A percentile compares a stretch with the other conserved stretches of the same genome.
Conservation (phyloP, 2,329 filamentous ascomycete genomes). For the Xylaria multiplex region DNA sequence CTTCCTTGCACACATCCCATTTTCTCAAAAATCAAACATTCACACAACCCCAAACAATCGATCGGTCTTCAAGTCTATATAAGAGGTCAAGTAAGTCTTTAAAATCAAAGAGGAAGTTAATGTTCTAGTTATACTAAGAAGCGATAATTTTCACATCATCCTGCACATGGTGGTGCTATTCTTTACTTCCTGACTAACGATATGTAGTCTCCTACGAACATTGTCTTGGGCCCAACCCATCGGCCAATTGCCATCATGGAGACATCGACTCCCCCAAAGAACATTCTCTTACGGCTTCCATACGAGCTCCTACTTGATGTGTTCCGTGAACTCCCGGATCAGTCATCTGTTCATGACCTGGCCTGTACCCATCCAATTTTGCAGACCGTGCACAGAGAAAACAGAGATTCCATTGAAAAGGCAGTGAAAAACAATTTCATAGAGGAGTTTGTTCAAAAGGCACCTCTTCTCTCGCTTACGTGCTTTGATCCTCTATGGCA, state of each 20-base stretch:
- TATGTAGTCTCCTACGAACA: background rate
- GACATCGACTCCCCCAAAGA: background rate
- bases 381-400: background rate
- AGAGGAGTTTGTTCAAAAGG: background rate
- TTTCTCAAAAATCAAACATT: too few relatives aligned
- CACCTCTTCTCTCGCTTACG: too few relatives aligned
- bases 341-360: background rate
- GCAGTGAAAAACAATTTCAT: background rate
- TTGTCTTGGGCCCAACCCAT: background rate
- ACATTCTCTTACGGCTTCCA: background rate
- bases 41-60: too few relatives aligned
- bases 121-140: too few relatives aligned
- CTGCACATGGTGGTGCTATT: too few relatives aligned
- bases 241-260: background rate
- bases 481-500: too few relatives aligned
- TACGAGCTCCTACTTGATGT: constrained; percentile 2
- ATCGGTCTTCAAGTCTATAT: too few relatives aligned
- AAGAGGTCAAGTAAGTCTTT: too few relatives aligned
- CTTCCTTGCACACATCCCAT: too few relatives aligned
- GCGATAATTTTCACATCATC: too few relatives aligned
- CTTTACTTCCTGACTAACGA: too few relatives aligned
- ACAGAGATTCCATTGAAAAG: background rate
- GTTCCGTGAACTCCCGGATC: background rate
- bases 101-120: too few relatives aligned
- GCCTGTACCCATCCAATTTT: background rate